phyloP scores from a whole-genome alignment of 2,329 filamentous ascomycete genomes.

The Fusarium luffae region DNA sequence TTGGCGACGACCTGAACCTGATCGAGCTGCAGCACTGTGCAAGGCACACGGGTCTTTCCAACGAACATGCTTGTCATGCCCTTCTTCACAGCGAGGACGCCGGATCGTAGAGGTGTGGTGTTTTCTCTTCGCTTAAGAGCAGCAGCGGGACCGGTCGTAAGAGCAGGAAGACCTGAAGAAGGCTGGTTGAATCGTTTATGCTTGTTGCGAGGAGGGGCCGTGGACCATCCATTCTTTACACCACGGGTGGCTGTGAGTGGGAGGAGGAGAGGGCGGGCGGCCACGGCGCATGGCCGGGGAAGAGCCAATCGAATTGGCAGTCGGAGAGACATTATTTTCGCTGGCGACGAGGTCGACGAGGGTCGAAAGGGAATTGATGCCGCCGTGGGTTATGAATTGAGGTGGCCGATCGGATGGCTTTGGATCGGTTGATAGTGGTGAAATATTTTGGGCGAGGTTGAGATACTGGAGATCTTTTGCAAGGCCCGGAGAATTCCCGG shows the following conservation, averaged over 20 bases:
- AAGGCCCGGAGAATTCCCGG: conserved; percentile 42
- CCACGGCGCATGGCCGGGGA: conserved; percentile 51
- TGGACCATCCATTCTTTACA: conserved; percentile 71
- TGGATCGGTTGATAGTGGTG: conserved; percentile 30
- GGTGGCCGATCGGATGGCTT: conserved; percentile 8
- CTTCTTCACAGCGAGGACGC: conserved; percentile 88
- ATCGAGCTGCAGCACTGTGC: conserved; percentile 94
- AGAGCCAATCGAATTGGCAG: conserved; percentile 58
- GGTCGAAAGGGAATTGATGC: conserved; percentile 32
- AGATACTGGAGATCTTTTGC: conserved; percentile 30
- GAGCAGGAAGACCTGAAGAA: conserved; percentile 65
- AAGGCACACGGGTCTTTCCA: conserved; percentile 79
- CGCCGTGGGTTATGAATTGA: conserved; percentile 21
- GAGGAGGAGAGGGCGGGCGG: conserved; percentile 56
- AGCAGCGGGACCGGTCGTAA: conserved; percentile 68
- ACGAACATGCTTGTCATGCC: conserved; percentile 96
- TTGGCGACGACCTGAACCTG: conserved; percentile 88
- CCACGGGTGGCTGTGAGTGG: conserved; percentile 59
- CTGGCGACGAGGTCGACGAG: conserved; percentile 16
- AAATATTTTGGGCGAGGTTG: conserved; percentile 42
- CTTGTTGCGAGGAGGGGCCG: conserved; percentile 62
- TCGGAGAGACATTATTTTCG: conserved; percentile 57
- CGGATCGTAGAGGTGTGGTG: conserved; percentile 76
- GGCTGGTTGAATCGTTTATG: conserved; percentile 71
- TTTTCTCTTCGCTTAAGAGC: conserved; percentile 68